Conservation (phyloP, 495 filamentous ascomycete species). For the Penicillium robsamsonii region DNA sequence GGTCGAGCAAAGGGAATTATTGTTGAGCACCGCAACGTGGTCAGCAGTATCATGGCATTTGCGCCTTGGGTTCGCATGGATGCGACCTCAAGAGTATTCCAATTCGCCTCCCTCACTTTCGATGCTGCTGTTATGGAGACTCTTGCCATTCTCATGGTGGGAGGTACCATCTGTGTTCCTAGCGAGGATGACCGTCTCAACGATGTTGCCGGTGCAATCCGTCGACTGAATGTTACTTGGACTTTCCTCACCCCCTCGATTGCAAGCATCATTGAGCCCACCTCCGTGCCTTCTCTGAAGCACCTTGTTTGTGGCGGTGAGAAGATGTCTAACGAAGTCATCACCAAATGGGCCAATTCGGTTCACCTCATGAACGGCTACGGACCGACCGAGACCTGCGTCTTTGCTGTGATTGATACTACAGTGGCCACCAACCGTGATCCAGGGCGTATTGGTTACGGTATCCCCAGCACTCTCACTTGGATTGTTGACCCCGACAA, state of each 20-base stretch:
- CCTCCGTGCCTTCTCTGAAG: slow-evolving; percentile 43
- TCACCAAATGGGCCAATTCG: slow-evolving; percentile 53
- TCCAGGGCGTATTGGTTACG: slow-evolving; percentile 50
- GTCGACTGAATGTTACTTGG: slow-evolving; percentile 48
- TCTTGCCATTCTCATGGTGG: slow-evolving; percentile 50
- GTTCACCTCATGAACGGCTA: slow-evolving; percentile 56
- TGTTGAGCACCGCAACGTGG: slow-evolving; percentile 47
- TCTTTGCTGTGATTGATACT: slow-evolving; percentile 40
- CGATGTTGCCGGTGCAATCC: slow-evolving; percentile 48
- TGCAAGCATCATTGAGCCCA: slow-evolving; percentile 48
- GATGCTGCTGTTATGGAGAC: slow-evolving; percentile 54
- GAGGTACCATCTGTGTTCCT: slow-evolving; percentile 61
- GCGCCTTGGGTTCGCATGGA: slow-evolving; percentile 37
- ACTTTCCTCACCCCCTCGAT: slow-evolving; percentile 55
- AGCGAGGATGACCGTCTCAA: slow-evolving; percentile 55
- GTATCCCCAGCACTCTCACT: slow-evolving; percentile 42
- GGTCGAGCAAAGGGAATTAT: slow-evolving; percentile 56
- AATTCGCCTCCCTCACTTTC: slow-evolving; percentile 56
- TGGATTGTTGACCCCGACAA: slow-evolving; percentile 57
- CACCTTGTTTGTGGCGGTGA: slow-evolving; percentile 48
- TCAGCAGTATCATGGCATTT: slow-evolving; percentile 47
- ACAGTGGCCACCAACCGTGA: slow-evolving; percentile 30
- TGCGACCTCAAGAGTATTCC: slow-evolving; percentile 44
- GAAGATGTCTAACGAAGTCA: slow-evolving; percentile 47
- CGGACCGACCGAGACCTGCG: slow-evolving; percentile 55